These are phyloP conservation scores for Helianthus tuberosus DNA, from an alignment of 129 eudicot genomes.

Conservation along the genomic window DNA sequence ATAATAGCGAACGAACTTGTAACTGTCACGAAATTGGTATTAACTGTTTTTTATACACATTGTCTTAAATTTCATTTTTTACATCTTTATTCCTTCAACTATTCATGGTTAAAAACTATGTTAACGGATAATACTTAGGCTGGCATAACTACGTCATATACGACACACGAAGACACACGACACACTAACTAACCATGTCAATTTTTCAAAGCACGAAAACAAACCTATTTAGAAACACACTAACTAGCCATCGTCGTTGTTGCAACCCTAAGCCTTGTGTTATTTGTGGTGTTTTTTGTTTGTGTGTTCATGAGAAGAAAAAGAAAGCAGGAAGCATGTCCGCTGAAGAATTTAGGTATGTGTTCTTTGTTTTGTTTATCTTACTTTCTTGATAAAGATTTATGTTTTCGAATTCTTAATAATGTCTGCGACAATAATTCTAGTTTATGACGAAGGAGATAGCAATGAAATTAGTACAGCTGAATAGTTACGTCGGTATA, in stretches of 20 bases:
- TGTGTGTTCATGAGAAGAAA: constrained; percentile 28
- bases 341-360: constrained; percentile 12
- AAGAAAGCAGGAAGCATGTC: constrained; percentile 5
- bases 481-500: constrained; percentile 46
- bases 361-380: background rate
- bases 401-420: background rate
- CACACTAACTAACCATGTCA: too few species aligned
- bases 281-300: constrained; percentile 13
- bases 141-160: too few species aligned
- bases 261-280: constrained; percentile 5
- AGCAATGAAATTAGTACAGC: constrained; percentile 24
- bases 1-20: too few species aligned
- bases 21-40: too few species aligned
- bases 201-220: too few species aligned
- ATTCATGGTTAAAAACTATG: too few species aligned
- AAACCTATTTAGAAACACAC: too few species aligned
- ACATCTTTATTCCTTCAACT: too few species aligned
- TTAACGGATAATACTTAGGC: too few species aligned
- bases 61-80: too few species aligned
- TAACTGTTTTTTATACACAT: too few species aligned
- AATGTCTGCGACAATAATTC: background rate
- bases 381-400: background rate
- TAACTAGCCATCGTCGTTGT: background rate
- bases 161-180: too few species aligned
- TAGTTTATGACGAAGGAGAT: constrained; percentile 25